Evolutionary conservation across 148 eudicot genomes (phyloP).

Genomic region (Beta vulgaris): DNA sequence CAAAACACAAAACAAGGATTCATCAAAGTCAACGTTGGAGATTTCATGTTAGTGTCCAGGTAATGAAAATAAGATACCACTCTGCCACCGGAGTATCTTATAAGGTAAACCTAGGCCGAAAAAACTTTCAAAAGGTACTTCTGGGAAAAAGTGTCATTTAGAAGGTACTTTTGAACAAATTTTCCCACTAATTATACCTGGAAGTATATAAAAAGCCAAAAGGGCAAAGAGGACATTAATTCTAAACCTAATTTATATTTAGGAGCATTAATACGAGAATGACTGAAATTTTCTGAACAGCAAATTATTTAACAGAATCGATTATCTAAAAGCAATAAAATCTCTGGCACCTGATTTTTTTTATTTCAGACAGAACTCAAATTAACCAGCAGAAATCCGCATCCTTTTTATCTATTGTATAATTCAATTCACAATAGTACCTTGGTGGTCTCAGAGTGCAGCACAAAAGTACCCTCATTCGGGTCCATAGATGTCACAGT

Average conservation of each 20-base stretch:
- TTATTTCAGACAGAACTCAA: not conserved
- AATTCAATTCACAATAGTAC: conserved; percentile 29
- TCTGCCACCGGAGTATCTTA: too few relatives aligned
- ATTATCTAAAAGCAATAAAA: not conserved
- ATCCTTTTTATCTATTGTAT: not conserved
- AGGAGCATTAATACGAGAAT: not conserved
- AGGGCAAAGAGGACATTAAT: not conserved
- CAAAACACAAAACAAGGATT: too few relatives aligned
- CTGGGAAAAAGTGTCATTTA: too few relatives aligned
- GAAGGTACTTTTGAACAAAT: too few relatives aligned
- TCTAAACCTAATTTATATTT: not conserved
- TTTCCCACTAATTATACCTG: not conserved
- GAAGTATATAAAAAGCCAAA: not conserved
- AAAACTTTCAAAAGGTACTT: too few relatives aligned
- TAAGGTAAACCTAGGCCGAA: too few relatives aligned
- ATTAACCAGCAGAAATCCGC: not conserved
- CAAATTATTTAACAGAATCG: not conserved
- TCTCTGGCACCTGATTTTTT: not conserved
- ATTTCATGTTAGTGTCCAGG: too few relatives aligned
- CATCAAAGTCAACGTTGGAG: too few relatives aligned
- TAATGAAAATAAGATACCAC: too few relatives aligned
- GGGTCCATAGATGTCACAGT: conserved; percentile 94
- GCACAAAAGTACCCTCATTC: conserved; percentile 80
- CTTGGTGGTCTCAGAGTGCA: conserved; percentile 65
- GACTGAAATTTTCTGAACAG: not conserved